These are phyloP conservation scores for Pichia sp. DNA, from an alignment of 1,139 yeast genomes.

Conservation along the genomic window DNA sequence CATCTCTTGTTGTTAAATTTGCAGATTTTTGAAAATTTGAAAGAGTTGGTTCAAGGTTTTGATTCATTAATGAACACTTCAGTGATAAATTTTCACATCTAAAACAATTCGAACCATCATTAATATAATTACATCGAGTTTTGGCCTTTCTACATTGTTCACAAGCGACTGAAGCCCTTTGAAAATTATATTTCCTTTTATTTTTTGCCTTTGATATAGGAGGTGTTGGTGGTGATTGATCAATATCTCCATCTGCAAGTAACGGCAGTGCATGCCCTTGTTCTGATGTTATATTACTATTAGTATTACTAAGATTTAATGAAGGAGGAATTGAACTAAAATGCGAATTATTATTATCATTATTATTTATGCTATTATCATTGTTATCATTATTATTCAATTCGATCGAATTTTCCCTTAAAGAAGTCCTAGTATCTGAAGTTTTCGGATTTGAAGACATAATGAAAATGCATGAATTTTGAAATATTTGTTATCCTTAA, in stretches of 20 bases:
- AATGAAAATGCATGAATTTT: too few species aligned
- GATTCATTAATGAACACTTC: slow-evolving; percentile 19
- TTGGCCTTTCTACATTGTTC: slow-evolving; percentile 24
- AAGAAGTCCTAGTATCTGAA: too few species aligned
- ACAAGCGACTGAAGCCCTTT: slow-evolving; percentile 24
- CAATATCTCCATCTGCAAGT: too few species aligned
- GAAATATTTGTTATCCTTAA: too few species aligned
- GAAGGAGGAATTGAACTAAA: too few species aligned
- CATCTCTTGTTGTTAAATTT: slow-evolving; percentile 5
- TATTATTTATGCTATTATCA: too few species aligned
- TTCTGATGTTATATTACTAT: background rate
- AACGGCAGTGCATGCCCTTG: too few species aligned
- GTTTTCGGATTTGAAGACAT: too few species aligned
- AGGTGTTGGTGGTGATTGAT: too few species aligned
- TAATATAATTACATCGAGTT: slow-evolving; percentile 23
- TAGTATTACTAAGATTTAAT: background rate
- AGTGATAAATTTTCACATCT: slow-evolving; percentile 24
- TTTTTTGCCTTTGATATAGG: background rate
- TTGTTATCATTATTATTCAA: too few species aligned
- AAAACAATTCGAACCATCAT: slow-evolving; percentile 21
- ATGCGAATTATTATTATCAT: too few species aligned
- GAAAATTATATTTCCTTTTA: slow-evolving; percentile 19
- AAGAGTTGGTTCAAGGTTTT: slow-evolving; percentile 2
- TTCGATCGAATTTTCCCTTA: too few species aligned
- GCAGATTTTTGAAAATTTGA: slow-evolving; percentile 15